A percentile compares a stretch with the other conserved stretches of the same genome.
These are phyloP conservation scores for Mortierella sp. DNA, from an alignment of 371 early-diverging fungal species.

Conservation along the genomic window DNA sequence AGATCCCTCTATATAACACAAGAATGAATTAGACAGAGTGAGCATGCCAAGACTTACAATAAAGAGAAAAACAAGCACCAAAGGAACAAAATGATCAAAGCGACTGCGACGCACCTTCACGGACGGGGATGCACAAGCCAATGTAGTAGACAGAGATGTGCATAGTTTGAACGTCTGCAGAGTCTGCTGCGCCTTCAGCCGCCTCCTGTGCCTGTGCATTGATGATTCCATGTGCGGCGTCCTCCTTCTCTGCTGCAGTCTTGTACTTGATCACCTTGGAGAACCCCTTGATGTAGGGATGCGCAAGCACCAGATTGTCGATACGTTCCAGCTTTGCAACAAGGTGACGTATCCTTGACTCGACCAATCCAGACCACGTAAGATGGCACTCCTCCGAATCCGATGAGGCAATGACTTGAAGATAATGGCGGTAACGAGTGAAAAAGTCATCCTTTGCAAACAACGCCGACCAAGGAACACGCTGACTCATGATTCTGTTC, in stretches of 20 bases:
- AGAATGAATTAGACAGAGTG: not conserved
- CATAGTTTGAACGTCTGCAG: constrained; percentile 56
- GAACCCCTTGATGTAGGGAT: constrained; percentile 93
- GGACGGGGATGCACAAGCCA: constrained; percentile 78
- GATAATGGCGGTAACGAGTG: constrained; percentile 89
- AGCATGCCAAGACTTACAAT: not conserved
- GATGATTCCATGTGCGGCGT: constrained; percentile 74
- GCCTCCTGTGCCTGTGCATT: constrained; percentile 49
- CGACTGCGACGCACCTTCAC: constrained; percentile 59
- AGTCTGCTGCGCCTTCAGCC: constrained; percentile 47
- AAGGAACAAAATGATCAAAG: not conserved
- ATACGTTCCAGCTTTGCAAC: constrained; percentile 89
- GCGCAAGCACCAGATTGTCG: constrained; percentile 85
- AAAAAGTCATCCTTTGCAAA: constrained; percentile 96
- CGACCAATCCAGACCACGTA: constrained; percentile 93
- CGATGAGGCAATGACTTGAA: constrained; percentile 91
- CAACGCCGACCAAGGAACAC: constrained; percentile 77
- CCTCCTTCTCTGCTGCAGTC: constrained; percentile 74
- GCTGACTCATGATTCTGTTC: constrained; percentile 78
- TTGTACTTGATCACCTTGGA: constrained; percentile 76
- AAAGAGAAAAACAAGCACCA: not conserved
- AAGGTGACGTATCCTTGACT: constrained; percentile 94
- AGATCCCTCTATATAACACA: constrained; percentile 49
- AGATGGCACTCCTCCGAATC: constrained; percentile 81
- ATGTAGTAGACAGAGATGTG: constrained; percentile 92